Percentiles rank a stretch among this genome's conserved stretches.
Conservation (phyloP, 1,284 basidiomycete species). For the Ceratobasidium theobromae region DNA sequence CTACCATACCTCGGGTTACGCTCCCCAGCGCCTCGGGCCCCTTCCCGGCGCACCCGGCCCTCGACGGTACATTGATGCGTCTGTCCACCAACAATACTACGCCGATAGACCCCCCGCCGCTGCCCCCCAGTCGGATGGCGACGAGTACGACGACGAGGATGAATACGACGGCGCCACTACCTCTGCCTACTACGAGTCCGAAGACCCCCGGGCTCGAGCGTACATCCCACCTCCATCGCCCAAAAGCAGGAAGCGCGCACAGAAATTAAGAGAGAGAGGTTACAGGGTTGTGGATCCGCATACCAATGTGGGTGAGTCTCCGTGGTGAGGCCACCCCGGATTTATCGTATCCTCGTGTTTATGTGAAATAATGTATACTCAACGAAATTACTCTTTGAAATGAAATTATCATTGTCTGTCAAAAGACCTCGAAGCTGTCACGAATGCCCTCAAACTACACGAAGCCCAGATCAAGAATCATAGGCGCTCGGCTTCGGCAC, state of each 20-base stretch:
- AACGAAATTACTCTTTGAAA: not conserved
- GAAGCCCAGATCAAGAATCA: not conserved
- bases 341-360: not conserved
- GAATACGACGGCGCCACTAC: not conserved
- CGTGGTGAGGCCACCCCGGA: constrained; percentile 22
- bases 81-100: not conserved
- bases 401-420: too few relatives aligned
- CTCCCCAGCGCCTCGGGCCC: not conserved
- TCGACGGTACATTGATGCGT: not conserved
- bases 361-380: not conserved
- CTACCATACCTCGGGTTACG: not conserved
- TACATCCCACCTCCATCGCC: constrained; percentile 18
- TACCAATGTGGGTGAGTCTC: constrained; percentile 26
- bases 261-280: constrained; percentile 6
- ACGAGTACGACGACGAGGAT: not conserved
- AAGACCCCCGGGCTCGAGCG: not conserved
- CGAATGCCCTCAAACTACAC: too few relatives aligned
- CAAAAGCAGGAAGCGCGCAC: not conserved
- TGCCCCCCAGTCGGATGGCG: not conserved
- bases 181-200: not conserved
- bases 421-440: too few relatives aligned
- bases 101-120: not conserved
- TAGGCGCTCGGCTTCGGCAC: not conserved
- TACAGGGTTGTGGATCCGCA: constrained; percentile 22
- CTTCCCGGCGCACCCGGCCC: not conserved